Evolutionary conservation across 2,329 filamentous ascomycete species (phyloP).

Genomic region (Pseudogymnoascus sp.): DNA sequence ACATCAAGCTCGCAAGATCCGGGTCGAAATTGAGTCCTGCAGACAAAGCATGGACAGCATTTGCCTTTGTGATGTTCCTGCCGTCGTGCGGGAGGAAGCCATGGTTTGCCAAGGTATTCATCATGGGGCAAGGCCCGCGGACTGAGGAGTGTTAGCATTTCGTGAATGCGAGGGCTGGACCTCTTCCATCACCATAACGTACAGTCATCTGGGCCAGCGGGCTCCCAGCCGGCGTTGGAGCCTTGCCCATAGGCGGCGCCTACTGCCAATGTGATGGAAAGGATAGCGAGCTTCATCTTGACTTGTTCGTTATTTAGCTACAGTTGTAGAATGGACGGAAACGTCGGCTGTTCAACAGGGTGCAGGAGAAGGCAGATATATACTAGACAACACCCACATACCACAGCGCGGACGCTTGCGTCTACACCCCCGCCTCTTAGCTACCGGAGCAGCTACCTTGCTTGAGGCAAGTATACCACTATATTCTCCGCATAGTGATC

Average conservation of each 20-base stretch:
- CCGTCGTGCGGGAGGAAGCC: conserved; percentile 35
- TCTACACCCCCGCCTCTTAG: neutral
- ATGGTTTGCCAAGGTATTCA: conserved; percentile 38
- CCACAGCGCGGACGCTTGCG: too few relatives aligned
- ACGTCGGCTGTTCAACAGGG: neutral
- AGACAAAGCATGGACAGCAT: conserved; percentile 31
- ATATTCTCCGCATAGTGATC: neutral
- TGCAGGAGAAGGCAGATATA: neutral
- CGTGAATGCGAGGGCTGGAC: neutral
- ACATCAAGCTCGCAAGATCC: conserved; percentile 34
- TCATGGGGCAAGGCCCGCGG: conserved; percentile 32
- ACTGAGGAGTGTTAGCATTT: conserved; percentile 15
- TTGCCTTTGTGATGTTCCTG: conserved; percentile 27
- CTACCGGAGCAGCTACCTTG: conserved; percentile 1
- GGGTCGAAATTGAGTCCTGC: conserved; percentile 36
- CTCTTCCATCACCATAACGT: conserved; percentile 3
- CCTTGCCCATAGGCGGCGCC: neutral
- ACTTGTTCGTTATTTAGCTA: neutral
- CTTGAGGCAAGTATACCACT: neutral
- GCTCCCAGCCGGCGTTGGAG: conserved; percentile 5
- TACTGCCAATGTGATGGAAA: neutral
- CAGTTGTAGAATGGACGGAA: neutral
- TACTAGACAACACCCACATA: neutral
- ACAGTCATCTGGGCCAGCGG: conserved; percentile 12
- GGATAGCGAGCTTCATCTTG: neutral